phyloP scores from a whole-genome alignment of 2,329 filamentous ascomycete species.

The Gnomoniopsis smithogilvyi region DNA sequence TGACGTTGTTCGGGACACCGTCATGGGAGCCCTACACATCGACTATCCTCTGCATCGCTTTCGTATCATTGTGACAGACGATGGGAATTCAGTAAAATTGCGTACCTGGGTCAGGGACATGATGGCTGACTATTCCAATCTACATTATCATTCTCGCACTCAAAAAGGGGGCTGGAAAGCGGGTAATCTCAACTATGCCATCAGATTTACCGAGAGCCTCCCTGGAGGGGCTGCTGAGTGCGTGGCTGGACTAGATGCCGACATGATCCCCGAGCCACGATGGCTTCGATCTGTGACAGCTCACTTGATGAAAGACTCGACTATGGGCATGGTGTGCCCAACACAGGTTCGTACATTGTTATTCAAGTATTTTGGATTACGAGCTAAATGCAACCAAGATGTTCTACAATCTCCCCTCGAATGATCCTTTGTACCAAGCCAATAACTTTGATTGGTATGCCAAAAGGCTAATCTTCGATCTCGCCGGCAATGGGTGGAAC shows the following conservation, averaged over 20 bases:
- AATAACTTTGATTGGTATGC: slow-evolving; percentile 4
- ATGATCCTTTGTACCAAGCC: slow-evolving; percentile 42
- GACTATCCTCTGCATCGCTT: slow-evolving; percentile 53
- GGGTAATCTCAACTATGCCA: slow-evolving; percentile 60
- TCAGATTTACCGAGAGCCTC: slow-evolving; percentile 46
- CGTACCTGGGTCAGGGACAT: background rate
- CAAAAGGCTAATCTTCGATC: slow-evolving; percentile 21
- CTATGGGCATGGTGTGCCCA: slow-evolving; percentile 57
- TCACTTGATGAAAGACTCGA: slow-evolving; percentile 54
- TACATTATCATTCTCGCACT: slow-evolving; percentile 49
- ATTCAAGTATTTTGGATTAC: background rate
- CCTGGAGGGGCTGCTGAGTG: slow-evolving; percentile 54
- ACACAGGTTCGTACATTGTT: slow-evolving; percentile 38
- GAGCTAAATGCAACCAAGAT: slow-evolving; percentile 30
- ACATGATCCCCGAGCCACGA: slow-evolving; percentile 63
- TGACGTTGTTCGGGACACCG: slow-evolving; percentile 54
- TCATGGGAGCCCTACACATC: slow-evolving; percentile 49
- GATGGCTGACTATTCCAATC: slow-evolving; percentile 32
- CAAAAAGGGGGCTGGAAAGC: slow-evolving; percentile 42
- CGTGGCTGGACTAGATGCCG: slow-evolving; percentile 63
- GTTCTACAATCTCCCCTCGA: slow-evolving; percentile 59
- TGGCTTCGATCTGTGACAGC: slow-evolving; percentile 60
- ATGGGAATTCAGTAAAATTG: slow-evolving; percentile 34
- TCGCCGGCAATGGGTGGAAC: slow-evolving; percentile 49
- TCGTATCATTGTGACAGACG: slow-evolving; percentile 54